phyloP scores from a whole-genome alignment of 371 early-diverging fungal genomes.

The Fennellomyces sp. region DNA sequence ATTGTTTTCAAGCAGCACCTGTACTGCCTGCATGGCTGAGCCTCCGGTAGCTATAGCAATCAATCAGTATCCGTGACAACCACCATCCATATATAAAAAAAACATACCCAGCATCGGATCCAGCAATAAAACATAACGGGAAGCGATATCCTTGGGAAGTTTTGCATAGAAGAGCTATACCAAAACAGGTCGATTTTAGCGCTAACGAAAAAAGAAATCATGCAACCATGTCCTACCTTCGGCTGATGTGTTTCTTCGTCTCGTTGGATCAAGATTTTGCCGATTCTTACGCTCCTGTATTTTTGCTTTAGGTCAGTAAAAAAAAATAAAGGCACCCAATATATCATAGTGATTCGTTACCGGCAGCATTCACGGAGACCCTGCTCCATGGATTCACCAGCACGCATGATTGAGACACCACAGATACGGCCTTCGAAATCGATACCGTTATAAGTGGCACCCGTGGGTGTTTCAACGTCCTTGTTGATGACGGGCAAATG shows the following conservation, averaged over 20 bases:
- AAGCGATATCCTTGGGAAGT: constrained; percentile 85
- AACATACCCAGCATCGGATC: constrained; percentile 91
- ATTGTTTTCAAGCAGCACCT: constrained; percentile 82
- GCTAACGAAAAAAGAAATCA: neutral
- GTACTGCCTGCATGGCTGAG: constrained; percentile 89
- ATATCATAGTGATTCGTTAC: constrained; percentile 15
- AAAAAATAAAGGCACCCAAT: neutral
- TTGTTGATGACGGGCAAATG: constrained; percentile 86
- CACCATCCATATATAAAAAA: neutral
- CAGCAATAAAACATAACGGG: constrained; percentile 83
- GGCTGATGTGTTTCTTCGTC: constrained; percentile 93
- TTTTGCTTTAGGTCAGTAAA: too few species aligned
- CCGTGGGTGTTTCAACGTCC: constrained; percentile 79
- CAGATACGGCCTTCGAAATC: constrained; percentile 89
- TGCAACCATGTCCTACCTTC: too few species aligned
- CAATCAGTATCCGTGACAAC: neutral
- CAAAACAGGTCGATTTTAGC: neutral
- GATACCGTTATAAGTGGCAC: constrained; percentile 71
- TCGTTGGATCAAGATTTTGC: constrained; percentile 94
- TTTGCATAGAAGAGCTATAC: constrained; percentile 86
- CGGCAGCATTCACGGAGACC: constrained; percentile 90
- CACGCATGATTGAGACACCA: constrained; percentile 95
- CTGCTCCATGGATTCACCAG: constrained; percentile 94
- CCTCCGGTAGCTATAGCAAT: constrained; percentile 84
- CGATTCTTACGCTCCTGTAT: constrained; percentile 84